Evolutionary conservation across 768 basidiomycete genomes (phyloP), one percentile per base, ranked within the genome.

Genomic region (Mycena leptocephala): DNA sequence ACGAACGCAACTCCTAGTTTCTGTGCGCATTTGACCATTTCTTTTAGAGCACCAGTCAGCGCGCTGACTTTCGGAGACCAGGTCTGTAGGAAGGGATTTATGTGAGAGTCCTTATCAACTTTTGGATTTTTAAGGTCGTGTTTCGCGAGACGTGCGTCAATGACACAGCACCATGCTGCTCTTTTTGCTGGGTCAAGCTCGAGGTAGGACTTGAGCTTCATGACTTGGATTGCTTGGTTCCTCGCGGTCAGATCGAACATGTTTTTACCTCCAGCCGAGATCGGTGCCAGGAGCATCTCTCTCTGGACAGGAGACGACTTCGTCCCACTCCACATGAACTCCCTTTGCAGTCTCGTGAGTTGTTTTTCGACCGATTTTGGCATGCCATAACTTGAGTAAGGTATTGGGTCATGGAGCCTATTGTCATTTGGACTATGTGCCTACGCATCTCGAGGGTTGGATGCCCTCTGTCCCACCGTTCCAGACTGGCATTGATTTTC

Each of bases 361-460:
- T 30, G n/a, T 6, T 79, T 70, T 35, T 81, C 82, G 0, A 84
- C 75, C 0, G 55, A 11, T n/a, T 76, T 69, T 0, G 86, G 86
- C 86, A 88, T 87, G 0, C 85, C 84, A 74, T 88, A 0, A 85
- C 85, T 55, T 79, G 61, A 0, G 85, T 81, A 0, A 84, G 76
- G 78, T 86, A 88, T 64, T 88, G 87, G 0, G 86, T 86, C 41
- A 80, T 78, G 0, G 85, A 83, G 0, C 82, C 86, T 0, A 85
- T 70, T 11, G 75, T 76, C 76, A 85, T 82, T 30, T 82, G 79
- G 0, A 80, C 62, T 11, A 85, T 80, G 0, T 80, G 77, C 0
- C 75, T 30, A 53, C 79, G 53, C 0, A 85, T 85, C 43, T 85
- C 80, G 11, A 83, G 53, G 0, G 84, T 85, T 0, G 85, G 86